A percentile compares a stretch with the other conserved stretches of the same genome.
phyloP scores from a whole-genome alignment of 371 early-diverging fungal species.

The Conidiobolus incongruus region DNA sequence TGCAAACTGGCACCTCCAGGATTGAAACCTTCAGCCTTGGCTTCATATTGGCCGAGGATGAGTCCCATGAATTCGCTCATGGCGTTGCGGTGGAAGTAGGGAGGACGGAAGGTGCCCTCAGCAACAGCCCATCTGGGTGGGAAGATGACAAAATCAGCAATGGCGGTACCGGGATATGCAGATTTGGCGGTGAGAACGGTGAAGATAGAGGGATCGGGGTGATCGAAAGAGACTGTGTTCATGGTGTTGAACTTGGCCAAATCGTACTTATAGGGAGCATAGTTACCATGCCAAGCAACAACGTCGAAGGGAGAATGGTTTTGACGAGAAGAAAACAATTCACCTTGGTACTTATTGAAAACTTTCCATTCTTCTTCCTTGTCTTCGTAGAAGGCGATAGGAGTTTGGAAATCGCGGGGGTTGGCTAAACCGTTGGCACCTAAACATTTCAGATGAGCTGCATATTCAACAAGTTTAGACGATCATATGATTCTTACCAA shows the following conservation, averaged over 20 bases:
- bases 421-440: constrained; percentile 88
- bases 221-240: constrained; percentile 81
- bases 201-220: constrained; percentile 82
- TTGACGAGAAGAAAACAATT: constrained; percentile 44
- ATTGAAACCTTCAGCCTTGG: constrained; percentile 69
- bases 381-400: constrained; percentile 57
- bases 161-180: constrained; percentile 63
- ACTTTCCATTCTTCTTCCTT: constrained; percentile 32
- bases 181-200: constrained; percentile 86
- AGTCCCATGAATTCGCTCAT: constrained; percentile 95
- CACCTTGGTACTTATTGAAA: constrained; percentile 63
- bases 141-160: constrained; percentile 93
- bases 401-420: constrained; percentile 79
- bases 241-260: constrained; percentile 61
- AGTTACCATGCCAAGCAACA: constrained; percentile 96
- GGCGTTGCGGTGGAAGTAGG: constrained; percentile 89
- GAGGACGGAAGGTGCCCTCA: constrained; percentile 82
- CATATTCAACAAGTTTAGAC: not conserved
- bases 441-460: not conserved
- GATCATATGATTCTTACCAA: constrained; percentile 23
- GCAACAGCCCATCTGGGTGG: constrained; percentile 93
- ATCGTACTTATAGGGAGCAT: constrained; percentile 89
- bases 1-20: constrained; percentile 77
- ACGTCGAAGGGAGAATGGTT: constrained; percentile 82
- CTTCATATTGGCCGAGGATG: constrained; percentile 81